Percentiles rank a stretch among this genome's conserved stretches.
phyloP scores from a whole-genome alignment of 1,284 basidiomycete species.

The Pseudozyma tsukubaensis region DNA sequence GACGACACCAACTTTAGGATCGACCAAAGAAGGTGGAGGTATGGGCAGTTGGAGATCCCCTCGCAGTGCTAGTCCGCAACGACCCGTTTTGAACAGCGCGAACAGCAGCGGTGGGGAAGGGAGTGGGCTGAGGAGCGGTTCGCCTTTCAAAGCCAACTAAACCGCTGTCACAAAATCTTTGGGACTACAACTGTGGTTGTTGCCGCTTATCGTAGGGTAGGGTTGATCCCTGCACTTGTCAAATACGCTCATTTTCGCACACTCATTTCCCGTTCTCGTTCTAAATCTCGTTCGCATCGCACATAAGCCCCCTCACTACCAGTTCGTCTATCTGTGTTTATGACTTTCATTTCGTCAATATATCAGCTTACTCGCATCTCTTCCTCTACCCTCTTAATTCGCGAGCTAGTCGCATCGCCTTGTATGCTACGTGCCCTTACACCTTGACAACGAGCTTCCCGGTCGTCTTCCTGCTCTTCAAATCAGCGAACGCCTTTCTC shows the following conservation, averaged over 20 bases:
- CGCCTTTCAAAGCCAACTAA: slow-evolving; percentile 26
- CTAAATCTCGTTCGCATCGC: neutral
- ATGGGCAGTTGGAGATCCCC: slow-evolving; percentile 23
- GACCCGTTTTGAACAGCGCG: neutral
- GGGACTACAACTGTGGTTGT: neutral
- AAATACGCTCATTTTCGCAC: neutral
- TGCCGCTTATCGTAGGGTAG: no score
- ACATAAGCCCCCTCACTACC: no score
- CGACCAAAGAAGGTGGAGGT: neutral
- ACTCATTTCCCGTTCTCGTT: neutral
- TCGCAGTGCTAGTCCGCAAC: slow-evolving; percentile 18
- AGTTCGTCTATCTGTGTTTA: slow-evolving; percentile 1
- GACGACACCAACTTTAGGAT: neutral
- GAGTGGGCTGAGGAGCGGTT: slow-evolving; percentile 7
- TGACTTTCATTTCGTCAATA: slow-evolving; percentile 1
- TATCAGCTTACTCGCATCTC: no score
- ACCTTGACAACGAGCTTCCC: slow-evolving; percentile 63
- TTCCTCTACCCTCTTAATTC: no score
- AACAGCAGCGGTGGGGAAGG: neutral
- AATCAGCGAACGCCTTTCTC: slow-evolving; percentile 81
- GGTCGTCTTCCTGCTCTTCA: slow-evolving; percentile 70
- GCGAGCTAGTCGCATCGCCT: no score
- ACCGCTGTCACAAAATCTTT: neutral
- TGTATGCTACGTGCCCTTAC: neutral
- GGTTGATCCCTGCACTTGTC: slow-evolving; percentile 2